Evolutionary conservation across 2,329 filamentous ascomycete species (phyloP).

Genomic region (Xylaria sp.): DNA sequence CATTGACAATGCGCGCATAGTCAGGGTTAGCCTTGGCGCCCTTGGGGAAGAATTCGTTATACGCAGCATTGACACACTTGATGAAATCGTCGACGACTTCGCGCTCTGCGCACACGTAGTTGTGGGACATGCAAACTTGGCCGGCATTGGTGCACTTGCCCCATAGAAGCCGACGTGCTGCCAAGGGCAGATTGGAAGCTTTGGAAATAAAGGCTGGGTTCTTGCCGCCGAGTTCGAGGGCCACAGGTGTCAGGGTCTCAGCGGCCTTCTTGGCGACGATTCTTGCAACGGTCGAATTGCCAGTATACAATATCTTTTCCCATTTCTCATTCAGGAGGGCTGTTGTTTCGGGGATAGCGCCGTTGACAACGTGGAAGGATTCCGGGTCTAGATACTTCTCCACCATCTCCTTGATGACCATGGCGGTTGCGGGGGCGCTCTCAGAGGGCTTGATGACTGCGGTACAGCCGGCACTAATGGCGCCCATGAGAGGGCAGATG

Average conservation of each 20-base stretch:
- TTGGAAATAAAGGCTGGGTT: constrained; percentile 94
- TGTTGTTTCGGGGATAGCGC: constrained; percentile 81
- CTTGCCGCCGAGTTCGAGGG: constrained; percentile 87
- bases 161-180: constrained; percentile 87
- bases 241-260: constrained; percentile 85
- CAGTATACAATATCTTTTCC: constrained; percentile 99
- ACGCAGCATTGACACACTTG: constrained; percentile 74
- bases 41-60: constrained; percentile 83
- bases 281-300: constrained; percentile 79
- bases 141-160: constrained; percentile 87
- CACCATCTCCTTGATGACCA: constrained; percentile 82
- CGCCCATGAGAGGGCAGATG: constrained; percentile 82
- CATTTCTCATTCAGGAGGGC: constrained; percentile 87
- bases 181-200: constrained; percentile 80
- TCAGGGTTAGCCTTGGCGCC: constrained; percentile 83
- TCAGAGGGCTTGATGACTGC: constrained; percentile 93
- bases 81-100: constrained; percentile 77
- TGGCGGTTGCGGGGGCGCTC: constrained; percentile 77
- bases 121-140: constrained; percentile 92
- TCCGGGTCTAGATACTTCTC: constrained; percentile 79
- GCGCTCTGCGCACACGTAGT: constrained; percentile 87
- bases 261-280: constrained; percentile 92
- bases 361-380: constrained; percentile 82
- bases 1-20: constrained; percentile 83
- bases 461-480: constrained; percentile 92